These are phyloP conservation scores for Pyrenophora seminiperda DNA, from an alignment of 2,329 filamentous ascomycete genomes.

Conservation along the genomic window DNA sequence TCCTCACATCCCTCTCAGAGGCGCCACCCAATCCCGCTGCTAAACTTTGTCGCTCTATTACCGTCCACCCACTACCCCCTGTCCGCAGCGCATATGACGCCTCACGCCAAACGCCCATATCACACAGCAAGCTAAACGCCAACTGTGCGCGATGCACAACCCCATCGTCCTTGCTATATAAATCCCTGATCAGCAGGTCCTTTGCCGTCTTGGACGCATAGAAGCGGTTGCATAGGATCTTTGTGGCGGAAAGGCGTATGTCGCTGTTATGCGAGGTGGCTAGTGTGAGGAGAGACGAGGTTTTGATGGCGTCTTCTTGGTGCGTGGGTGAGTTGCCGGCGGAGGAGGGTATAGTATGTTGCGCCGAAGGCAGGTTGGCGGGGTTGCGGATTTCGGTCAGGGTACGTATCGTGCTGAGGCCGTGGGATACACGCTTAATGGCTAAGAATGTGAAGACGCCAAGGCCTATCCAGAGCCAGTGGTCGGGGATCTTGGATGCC, in stretches of 20 bases:
- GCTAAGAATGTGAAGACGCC: constrained; percentile 64
- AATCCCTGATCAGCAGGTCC: constrained; percentile 30
- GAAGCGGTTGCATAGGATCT: constrained; percentile 48
- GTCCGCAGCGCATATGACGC: constrained; percentile 7
- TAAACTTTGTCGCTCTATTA: constrained; percentile 51
- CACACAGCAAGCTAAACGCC: constrained; percentile 35
- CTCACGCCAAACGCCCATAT: constrained; percentile 28
- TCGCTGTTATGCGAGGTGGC: constrained; percentile 50
- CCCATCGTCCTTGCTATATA: constrained; percentile 26
- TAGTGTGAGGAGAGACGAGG: constrained; percentile 49
- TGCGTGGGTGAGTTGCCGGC: constrained; percentile 65
- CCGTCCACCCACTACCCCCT: constrained; percentile 14
- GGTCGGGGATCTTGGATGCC: constrained; percentile 50
- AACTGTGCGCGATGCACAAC: constrained; percentile 29
- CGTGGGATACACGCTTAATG: constrained; percentile 61
- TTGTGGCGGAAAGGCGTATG: constrained; percentile 49
- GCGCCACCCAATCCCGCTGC: constrained; percentile 45
- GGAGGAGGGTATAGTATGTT: constrained; percentile 32
- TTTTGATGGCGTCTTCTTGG: constrained; percentile 63
- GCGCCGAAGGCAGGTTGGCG: constrained; percentile 56
- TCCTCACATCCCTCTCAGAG: constrained; percentile 72
- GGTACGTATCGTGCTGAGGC: constrained; percentile 65
- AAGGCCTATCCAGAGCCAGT: constrained; percentile 55
- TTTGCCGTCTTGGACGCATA: constrained; percentile 26
- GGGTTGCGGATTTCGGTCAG: constrained; percentile 70